Percentiles rank a stretch among this genome's conserved stretches.
phyloP scores from a whole-genome alignment of 2,329 filamentous ascomycete species.

The Dactylonectria macrodidyma region DNA sequence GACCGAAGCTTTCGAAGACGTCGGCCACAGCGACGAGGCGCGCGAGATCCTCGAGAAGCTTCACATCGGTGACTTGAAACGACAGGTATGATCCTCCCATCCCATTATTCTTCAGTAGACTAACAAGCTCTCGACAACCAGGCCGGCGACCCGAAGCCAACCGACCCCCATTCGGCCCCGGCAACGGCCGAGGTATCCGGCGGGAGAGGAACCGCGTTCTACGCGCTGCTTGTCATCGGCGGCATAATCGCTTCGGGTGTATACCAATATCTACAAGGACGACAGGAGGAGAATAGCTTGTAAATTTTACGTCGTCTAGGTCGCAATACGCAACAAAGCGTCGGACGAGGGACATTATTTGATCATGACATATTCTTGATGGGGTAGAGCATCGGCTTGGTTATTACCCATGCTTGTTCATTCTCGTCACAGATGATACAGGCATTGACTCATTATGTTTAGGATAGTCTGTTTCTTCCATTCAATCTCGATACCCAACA shows the following conservation, averaged over 20 bases:
- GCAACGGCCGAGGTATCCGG: not conserved
- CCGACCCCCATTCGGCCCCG: not conserved
- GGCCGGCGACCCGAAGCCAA: slow-evolving; percentile 16
- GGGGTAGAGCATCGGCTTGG: not conserved
- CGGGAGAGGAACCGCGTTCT: not conserved
- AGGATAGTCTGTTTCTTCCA: not conserved
- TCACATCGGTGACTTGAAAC: not conserved
- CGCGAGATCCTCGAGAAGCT: slow-evolving; percentile 16
- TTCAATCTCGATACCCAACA: not conserved
- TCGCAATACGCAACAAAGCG: not conserved
- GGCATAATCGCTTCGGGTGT: not conserved
- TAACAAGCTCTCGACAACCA: not conserved
- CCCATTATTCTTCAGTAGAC: not conserved
- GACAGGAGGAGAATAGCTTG: not conserved
- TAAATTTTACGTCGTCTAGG: not conserved
- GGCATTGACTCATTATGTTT: not conserved
- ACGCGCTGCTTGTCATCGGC: not conserved
- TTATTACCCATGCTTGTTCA: not conserved
- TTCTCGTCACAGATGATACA: not conserved
- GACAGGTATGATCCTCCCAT: not conserved
- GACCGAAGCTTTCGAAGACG: slow-evolving; percentile 31
- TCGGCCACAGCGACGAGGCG: slow-evolving; percentile 31
- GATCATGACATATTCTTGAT: not conserved
- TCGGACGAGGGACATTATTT: not conserved
- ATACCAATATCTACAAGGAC: slow-evolving; percentile 12